Conservation (phyloP, 2,329 filamentous ascomycete genomes). For the Emergomyces orientalis region DNA sequence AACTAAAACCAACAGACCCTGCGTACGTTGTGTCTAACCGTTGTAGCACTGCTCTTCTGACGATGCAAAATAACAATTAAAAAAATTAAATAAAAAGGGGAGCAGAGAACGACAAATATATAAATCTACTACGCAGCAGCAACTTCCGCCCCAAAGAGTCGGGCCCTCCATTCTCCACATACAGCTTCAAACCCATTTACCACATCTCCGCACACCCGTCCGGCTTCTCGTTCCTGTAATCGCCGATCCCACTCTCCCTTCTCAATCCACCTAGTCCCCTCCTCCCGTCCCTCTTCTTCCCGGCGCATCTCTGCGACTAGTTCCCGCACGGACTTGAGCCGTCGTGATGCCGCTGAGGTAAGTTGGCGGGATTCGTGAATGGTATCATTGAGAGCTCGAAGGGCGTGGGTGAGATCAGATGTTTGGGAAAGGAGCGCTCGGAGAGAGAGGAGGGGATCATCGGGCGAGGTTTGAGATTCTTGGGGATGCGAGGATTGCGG, state of each 20-base stretch:
- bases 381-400: slow-evolving; percentile 81
- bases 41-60: slow-evolving; percentile 1
- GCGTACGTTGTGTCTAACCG: not conserved
- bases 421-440: slow-evolving; percentile 61
- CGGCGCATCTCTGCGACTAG: slow-evolving; percentile 74
- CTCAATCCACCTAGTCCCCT: slow-evolving; percentile 72
- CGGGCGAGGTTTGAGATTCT: slow-evolving; percentile 19
- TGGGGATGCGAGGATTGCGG: slow-evolving; percentile 22
- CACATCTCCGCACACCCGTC: slow-evolving; percentile 73
- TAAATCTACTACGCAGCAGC: slow-evolving; percentile 18
- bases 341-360: slow-evolving; percentile 68
- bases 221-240: slow-evolving; percentile 68
- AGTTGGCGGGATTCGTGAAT: slow-evolving; percentile 90
- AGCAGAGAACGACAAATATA: slow-evolving; percentile 6
- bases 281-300: slow-evolving; percentile 73
- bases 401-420: slow-evolving; percentile 63
- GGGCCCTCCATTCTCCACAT: slow-evolving; percentile 73
- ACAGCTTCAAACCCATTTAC: slow-evolving; percentile 87
- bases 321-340: slow-evolving; percentile 72
- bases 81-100: not conserved
- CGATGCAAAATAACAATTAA: slow-evolving; percentile 5
- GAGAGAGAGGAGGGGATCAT: slow-evolving; percentile 54
- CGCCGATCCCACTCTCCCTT: slow-evolving; percentile 74
- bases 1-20: not conserved
- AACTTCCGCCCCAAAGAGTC: slow-evolving; percentile 49